Base-by-base conservation (phyloP, 805 yeast species). In the Ogataea paradorogensis region DNA sequence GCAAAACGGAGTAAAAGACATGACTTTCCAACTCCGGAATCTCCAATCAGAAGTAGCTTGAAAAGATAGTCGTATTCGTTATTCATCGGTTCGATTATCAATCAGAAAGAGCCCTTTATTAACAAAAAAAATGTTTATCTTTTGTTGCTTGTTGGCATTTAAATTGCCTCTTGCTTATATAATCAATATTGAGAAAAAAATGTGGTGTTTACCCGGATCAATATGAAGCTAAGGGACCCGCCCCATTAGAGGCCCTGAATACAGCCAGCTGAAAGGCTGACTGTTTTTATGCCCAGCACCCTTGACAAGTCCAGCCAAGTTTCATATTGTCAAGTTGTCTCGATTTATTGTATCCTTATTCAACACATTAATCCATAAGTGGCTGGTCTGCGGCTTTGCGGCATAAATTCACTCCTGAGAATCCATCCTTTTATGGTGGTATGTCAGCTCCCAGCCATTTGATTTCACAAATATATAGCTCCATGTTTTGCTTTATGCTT, bases 21-120 rank as follows among this genome's bases (percentile, higher is more conserved):
- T 7, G 97, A 89, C 66, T 93, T 93, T 48, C 99, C 99, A 35
- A 93, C 99, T 55, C 99, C 99, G 33, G 98, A 91, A 67, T 93
- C 96, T 47, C 99, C 99, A 58, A 93, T 93, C 69, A 93, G 79
- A 62, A 93, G 74, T 54, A 93, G 78, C 69, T 93, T 93, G 73
- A 93, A 93, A 61, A 93, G 76, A 65, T 89, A 93, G 69, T 93
- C 99, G 96, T 93, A 93, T 70, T 95, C 95, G 74, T 83, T 82
- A 68, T 84, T 85, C 93, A 85, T 23, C 25, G 84, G 27, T 18
- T 51, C 31, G 15, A 11, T n/a, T 9, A 16, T 25, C 20, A 9
- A 15, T 21, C 14, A 16, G n/a, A 27, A 13, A n/a, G 24, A 36
- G 30, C 26, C 34, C 34, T 30, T 25, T 15, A 25, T 22, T 24